phyloP scores from a whole-genome alignment of 345 rosid genomes.

The Populus davidiana region DNA sequence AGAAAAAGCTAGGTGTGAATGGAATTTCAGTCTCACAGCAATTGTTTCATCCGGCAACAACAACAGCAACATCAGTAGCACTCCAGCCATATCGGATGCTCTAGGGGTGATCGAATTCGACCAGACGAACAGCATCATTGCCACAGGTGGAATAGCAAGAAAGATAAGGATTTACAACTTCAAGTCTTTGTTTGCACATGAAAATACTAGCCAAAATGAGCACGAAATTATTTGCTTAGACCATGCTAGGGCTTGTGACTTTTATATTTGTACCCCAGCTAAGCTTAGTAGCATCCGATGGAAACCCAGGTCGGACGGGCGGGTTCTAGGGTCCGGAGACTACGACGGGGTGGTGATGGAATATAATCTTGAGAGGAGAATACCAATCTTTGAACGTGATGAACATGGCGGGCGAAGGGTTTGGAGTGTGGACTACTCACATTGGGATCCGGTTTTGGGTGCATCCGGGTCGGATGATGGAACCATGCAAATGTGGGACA shows the following conservation, averaged over 20 bases:
- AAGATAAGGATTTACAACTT: conserved; percentile 64
- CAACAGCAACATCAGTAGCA: conserved; percentile 11
- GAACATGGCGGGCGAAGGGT: conserved; percentile 92
- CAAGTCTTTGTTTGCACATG: conserved; percentile 32
- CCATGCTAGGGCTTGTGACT: conserved; percentile 50
- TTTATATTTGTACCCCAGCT: conserved; percentile 76
- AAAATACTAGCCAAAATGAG: not conserved
- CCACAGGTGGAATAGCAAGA: conserved; percentile 85
- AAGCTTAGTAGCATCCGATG: conserved; percentile 80
- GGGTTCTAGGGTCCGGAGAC: conserved; percentile 76
- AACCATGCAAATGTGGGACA: conserved; percentile 85
- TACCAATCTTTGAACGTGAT: conserved; percentile 75
- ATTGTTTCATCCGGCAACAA: conserved; percentile 38
- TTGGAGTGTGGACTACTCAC: conserved; percentile 83
- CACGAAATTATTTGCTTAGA: conserved; percentile 23
- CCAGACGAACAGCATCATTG: conserved; percentile 46
- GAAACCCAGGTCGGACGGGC: conserved; percentile 56
- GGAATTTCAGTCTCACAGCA: conserved; percentile 60
- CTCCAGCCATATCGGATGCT: conserved; percentile 50
- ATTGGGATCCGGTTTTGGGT: conserved; percentile 44
- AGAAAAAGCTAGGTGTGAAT: conserved; percentile 45
- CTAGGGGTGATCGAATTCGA: conserved; percentile 79
- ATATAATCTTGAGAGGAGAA: conserved; percentile 59
- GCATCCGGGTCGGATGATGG: conserved; percentile 96
- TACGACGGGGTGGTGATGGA: conserved; percentile 91